Evolutionary conservation across 2,329 filamentous ascomycete species (phyloP), one percentile per base, ranked within the genome.

Genomic region (Penicillium carneum): DNA sequence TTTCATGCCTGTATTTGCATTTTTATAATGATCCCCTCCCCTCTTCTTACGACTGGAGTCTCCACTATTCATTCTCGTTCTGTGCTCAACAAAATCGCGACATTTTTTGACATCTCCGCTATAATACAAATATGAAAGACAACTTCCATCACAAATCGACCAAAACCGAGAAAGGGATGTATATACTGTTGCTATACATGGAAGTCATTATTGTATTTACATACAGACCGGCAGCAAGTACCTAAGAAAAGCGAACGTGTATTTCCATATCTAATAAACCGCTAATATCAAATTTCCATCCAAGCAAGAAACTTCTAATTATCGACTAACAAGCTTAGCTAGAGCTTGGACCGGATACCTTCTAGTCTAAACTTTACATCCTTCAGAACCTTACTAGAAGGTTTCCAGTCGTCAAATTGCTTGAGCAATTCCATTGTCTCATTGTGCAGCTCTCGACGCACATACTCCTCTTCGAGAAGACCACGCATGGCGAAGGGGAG

Each of bases 401-500:
- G 95, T 73, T 90, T 93, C 95, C 95, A 99, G 55, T 91, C 88
- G 74, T 98, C 93, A 77, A 98, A 99, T 76, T 96, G 88, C 62
- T 83, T 83, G n/a, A 99, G 81, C 52, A 99, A 78, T 72, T 92
- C 86, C 62, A 86, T 86, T 7, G 92, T 92, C 79, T 99, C 95
- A 1, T 84, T 79, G 34, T 87, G 87, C 18, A 96, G 80, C 73
- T 96, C 90, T 23, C 87, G 91, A 76, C 90, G 93, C 26, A 98
- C 94, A 71, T 92, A 88, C 18, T 95, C 90, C 76, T 99, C 95
- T 74, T 98, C 95, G 2, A 99, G 80, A 59, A 99, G 80, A 0
- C 95, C 95, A 8, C 95, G 87, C 88, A 99, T 95, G 38, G 95
- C 94, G 89, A 96, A 99, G 0, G 95, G 95, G 14, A 99, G 81